Evolutionary conservation across 441 rosid species (phyloP).

Genomic region (Eutrema salsugineum): DNA sequence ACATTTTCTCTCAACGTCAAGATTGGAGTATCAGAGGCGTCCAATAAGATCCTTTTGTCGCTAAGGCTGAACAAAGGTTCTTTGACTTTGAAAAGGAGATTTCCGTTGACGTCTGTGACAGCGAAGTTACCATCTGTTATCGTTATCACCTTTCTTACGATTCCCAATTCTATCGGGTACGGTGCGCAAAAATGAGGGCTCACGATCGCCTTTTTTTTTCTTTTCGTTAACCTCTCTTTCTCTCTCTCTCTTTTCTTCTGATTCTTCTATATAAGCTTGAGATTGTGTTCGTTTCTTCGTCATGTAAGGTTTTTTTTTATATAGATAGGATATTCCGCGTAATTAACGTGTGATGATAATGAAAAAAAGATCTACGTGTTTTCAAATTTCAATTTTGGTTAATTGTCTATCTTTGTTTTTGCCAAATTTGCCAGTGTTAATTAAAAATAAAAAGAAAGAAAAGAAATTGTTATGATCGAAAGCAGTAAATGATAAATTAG

Average conservation of each 20-base stretch:
- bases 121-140: slow-evolving; percentile 35
- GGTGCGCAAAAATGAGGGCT: slow-evolving; percentile 26
- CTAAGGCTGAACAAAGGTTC: slow-evolving; percentile 28
- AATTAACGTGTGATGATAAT: background rate
- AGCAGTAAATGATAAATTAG: background rate
- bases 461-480: too few species aligned
- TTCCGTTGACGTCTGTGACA: slow-evolving; percentile 27
- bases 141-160: slow-evolving; percentile 27
- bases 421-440: background rate
- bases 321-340: background rate
- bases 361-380: background rate
- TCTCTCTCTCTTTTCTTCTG: background rate
- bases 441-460: too few species aligned
- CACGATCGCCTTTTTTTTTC: slow-evolving; percentile 24
- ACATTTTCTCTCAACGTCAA: slow-evolving; percentile 28
- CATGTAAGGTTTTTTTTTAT: background rate
- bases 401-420: background rate
- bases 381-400: background rate
- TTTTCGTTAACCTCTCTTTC: background rate
- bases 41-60: slow-evolving; percentile 28
- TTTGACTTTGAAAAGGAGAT: slow-evolving; percentile 29
- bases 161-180: slow-evolving; percentile 27
- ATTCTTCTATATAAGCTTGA: background rate
- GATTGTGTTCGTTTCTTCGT: background rate
- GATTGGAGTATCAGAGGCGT: slow-evolving; percentile 22